Evolutionary conservation across 148 eudicot species (phyloP), one percentile per base, ranked within the genome.

Genomic region (Mesembryanthemum crystallinum): DNA sequence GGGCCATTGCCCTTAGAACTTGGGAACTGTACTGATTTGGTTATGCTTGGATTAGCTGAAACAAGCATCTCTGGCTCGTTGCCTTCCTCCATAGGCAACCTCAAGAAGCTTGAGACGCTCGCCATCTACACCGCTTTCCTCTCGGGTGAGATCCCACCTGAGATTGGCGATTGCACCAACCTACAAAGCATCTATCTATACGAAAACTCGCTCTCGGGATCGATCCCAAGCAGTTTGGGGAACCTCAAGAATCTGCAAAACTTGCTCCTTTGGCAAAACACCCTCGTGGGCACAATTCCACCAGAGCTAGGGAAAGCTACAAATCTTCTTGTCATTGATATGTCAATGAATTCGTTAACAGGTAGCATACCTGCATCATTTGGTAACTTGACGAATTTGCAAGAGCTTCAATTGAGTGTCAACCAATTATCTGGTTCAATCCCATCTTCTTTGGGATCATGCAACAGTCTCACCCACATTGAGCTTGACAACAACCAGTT

Each of bases 401-500:
- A 92, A 71, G 98, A 94, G 45, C 77, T 94, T 37, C 97, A 94
- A 30, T 27, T 94, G 59, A 94, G 98, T 67, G 81, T 88, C 58
- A 94, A 94, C 66, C 89, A 85, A 59, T 77, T 94, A 55, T 88
- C 95, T 0, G 95, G 98, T 9, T 58, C 83, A 65, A 91, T 94
- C 49, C 98, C 98, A 5, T 3, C 80, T 5, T 71, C 82, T 11
- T 67, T 94, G 21, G 97, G 98, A 29, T 87, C 89, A 24, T 94
- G 98, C 51, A 37, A n/a, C 8, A 77, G 81, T 21, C 80, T 94
- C 5, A 91, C 92, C 11, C 98, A 86, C 58, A 86, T 94, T 23
- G 97, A 92, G 80, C 87, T 94, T 13, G 98, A 94, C 30, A 94
- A 94, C 87, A 94, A 94, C 42, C 90, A 88, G 68, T 33, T 94